A percentile compares a stretch with the other conserved stretches of the same genome.
Evolutionary conservation across 306 rosid genomes (phyloP).

Genomic region (Quercus ilex): DNA sequence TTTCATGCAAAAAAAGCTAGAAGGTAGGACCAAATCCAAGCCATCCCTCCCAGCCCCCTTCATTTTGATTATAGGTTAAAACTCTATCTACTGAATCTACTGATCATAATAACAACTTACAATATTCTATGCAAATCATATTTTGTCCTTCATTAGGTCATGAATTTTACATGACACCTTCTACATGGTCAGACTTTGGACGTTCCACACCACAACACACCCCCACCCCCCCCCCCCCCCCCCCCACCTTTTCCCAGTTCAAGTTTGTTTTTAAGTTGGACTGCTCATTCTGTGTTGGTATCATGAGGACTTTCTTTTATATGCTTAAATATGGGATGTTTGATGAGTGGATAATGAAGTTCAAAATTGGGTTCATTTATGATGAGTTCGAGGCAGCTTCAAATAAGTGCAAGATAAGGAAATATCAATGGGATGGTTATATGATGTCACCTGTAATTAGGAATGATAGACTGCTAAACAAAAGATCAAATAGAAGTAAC

Average conservation of each 20-base stretch:
- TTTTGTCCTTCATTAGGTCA: not conserved
- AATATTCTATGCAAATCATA: not conserved
- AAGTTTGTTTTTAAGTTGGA: no score
- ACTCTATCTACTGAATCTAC: no score
- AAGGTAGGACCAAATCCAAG: no score
- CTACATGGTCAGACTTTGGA: not conserved
- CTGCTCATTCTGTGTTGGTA: not conserved
- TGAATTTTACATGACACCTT: not conserved
- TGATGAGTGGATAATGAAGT: not conserved
- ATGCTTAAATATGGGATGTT: not conserved
- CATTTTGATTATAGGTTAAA: no score
- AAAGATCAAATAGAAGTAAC: not conserved
- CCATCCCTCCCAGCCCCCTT: no score
- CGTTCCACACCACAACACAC: not conserved
- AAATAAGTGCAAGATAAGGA: constrained; percentile 3
- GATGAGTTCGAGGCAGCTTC: not conserved
- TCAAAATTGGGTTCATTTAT: not conserved
- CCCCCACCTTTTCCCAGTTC: no score
- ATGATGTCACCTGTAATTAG: not conserved
- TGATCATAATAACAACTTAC: not conserved
- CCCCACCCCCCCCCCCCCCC: not conserved
- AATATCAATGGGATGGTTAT: constrained; percentile 1
- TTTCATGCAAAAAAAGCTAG: no score
- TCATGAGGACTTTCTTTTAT: not conserved
- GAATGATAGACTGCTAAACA: not conserved